Percentiles rank a stretch among this genome's conserved stretches.
These are phyloP conservation scores for Polyrhizophydium stewartii DNA, from an alignment of 371 early-diverging fungal species.

Conservation along the genomic window DNA sequence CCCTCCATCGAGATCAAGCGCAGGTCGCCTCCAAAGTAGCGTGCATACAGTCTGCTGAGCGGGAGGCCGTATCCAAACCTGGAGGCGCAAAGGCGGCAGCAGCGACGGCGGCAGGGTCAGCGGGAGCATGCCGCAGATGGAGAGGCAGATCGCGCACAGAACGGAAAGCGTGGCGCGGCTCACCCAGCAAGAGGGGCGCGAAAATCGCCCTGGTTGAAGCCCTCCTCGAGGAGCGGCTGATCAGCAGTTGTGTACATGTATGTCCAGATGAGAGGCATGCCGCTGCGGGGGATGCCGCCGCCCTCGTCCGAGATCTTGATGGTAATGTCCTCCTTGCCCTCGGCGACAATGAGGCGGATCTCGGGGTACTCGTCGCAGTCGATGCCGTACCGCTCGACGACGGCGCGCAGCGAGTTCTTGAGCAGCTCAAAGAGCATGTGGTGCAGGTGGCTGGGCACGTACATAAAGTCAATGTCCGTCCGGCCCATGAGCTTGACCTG, in stretches of 20 bases:
- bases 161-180: background rate
- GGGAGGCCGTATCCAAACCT: slow-evolving; percentile 95
- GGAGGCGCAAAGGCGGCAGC: background rate
- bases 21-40: slow-evolving; percentile 95
- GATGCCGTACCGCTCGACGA: slow-evolving; percentile 82
- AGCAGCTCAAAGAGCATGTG: slow-evolving; percentile 90
- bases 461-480: slow-evolving; percentile 89
- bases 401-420: slow-evolving; percentile 90
- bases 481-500: slow-evolving; percentile 59
- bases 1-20: slow-evolving; percentile 95
- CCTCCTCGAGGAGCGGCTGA: slow-evolving; percentile 79
- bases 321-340: slow-evolving; percentile 45
- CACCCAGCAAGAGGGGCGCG: slow-evolving; percentile 94
- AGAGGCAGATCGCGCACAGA: too few species aligned
- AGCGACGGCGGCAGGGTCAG: background rate
- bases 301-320: slow-evolving; percentile 92
- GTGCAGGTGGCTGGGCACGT: slow-evolving; percentile 89
- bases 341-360: slow-evolving; percentile 77
- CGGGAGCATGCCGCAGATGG: too few species aligned
- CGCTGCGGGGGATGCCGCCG: slow-evolving; percentile 71
- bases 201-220: slow-evolving; percentile 80
- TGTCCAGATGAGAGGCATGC: slow-evolving; percentile 75
- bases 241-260: slow-evolving; percentile 96
- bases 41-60: slow-evolving; percentile 73
- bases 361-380: slow-evolving; percentile 88